Evolutionary conservation across 2,329 filamentous ascomycete genomes (phyloP).

Genomic region (Alternaria arborescens): DNA sequence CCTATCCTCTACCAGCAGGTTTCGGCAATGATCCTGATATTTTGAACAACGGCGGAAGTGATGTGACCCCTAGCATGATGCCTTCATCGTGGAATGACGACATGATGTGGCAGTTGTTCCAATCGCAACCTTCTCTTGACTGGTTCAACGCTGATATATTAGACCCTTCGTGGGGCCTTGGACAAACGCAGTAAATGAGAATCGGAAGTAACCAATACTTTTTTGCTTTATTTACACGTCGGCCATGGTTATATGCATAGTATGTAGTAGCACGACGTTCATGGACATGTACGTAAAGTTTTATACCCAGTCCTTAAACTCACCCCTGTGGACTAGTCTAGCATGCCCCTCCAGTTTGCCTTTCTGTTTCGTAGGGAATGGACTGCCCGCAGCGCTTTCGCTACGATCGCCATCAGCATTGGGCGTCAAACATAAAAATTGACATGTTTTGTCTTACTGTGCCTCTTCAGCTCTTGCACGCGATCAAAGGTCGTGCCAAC

Average conservation of each 20-base stretch:
- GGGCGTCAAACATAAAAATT: neutral
- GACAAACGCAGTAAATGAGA: slow-evolving; percentile 4
- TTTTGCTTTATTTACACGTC: neutral
- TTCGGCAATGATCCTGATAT: slow-evolving; percentile 4
- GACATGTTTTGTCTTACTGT: neutral
- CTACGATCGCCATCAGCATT: neutral
- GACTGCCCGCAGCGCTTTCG: neutral
- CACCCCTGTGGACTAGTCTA: neutral
- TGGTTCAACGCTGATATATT: slow-evolving; percentile 48
- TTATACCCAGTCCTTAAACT: neutral
- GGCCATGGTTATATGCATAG: neutral
- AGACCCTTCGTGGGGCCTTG: slow-evolving; percentile 36
- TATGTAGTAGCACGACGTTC: neutral
- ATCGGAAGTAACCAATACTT: neutral
- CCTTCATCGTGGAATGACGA: slow-evolving; percentile 42
- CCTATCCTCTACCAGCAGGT: neutral
- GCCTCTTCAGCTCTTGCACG: neutral
- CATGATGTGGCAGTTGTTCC: slow-evolving; percentile 48
- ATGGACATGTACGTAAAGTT: neutral
- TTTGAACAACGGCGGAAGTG: slow-evolving; percentile 2
- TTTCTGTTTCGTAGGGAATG: no score
- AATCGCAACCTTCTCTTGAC: slow-evolving; percentile 44
- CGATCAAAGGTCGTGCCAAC: neutral
- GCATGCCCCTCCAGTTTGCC: no score
- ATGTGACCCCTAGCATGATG: slow-evolving; percentile 14